Evolutionary conservation across 495 filamentous ascomycete species (phyloP), one percentile per base, ranked within the genome.

Genomic region (Echria macrotheca): DNA sequence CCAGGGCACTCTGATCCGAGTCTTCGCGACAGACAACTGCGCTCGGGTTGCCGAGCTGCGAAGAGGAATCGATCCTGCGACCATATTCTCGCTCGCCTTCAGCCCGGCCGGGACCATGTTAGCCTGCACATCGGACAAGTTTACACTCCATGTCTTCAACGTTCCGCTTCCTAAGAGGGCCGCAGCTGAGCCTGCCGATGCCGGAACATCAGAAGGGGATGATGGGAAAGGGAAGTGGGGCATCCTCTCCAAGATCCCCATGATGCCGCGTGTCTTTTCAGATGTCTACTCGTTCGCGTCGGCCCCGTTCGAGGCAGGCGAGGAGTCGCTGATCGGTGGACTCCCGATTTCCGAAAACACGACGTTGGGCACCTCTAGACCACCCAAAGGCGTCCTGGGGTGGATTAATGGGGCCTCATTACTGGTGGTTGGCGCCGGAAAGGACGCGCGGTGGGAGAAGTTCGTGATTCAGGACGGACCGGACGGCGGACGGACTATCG

Each of bases 91-190:
- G 5, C 70, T 98, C 11, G 82, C 86, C 19, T 89, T 97, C 60
- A 93, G 84, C 24, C 93, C 91, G 0, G 81, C 81, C 7, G 85
- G 83, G 38, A 77, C 74, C 29, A 71, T 86, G 54, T 75, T 97
- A 11, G 93, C 93, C 15, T 89, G 90, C 43, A 96, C 94, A n/a
- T 95, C 89, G 19, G 93, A 98, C 71, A 98, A 96, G 65, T 88
- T 84, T 4, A 98, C 89, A 2, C 69, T 98, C 14, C 93, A 98
- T 67, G 80, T 98, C 32, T 98, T 96, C 61, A 88, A 96, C 57
- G 69, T 77, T 21, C 75, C 69, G 14, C 73, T 71, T 51, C 69
- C 60, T 41, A 64, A 61, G 79, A 49, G 80, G 84, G 44, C 86
- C 86, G 61, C 90, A 81, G 73, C 70, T 12, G 33, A n/a, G 8